phyloP scores from a whole-genome alignment of 23 red algal species.

The Gracilariopsis chorda region DNA sequence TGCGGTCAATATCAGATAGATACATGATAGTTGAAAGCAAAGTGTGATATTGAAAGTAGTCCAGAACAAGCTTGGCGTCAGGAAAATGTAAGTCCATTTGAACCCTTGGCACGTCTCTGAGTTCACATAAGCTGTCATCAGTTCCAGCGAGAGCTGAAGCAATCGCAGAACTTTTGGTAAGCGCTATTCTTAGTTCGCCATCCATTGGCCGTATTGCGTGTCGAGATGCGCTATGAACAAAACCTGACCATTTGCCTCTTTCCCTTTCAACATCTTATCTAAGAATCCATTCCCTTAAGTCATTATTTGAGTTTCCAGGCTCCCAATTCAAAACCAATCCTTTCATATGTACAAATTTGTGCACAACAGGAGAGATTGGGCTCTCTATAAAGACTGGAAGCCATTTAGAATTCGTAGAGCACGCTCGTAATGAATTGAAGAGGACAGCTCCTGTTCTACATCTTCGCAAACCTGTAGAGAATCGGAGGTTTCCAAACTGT shows the following conservation, averaged over 20 bases:
- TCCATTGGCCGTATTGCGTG: slow-evolving; percentile 66
- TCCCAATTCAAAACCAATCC: slow-evolving; percentile 63
- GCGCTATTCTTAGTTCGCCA: slow-evolving; percentile 42
- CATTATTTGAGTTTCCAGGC: slow-evolving; percentile 46
- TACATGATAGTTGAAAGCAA: slow-evolving; percentile 65
- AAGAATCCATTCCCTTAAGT: slow-evolving; percentile 25
- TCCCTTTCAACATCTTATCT: not conserved
- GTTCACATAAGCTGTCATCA: slow-evolving; percentile 1
- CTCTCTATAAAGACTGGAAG: slow-evolving; percentile 50
- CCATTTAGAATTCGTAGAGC: slow-evolving; percentile 63
- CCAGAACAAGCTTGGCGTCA: slow-evolving; percentile 50
- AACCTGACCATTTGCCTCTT: slow-evolving; percentile 2
- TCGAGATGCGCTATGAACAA: slow-evolving; percentile 19
- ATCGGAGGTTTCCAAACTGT: no score
- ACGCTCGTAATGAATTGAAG: slow-evolving; percentile 56
- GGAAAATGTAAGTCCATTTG: slow-evolving; percentile 71
- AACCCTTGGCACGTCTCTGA: slow-evolving; percentile 31
- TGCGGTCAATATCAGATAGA: slow-evolving; percentile 69
- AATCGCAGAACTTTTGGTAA: slow-evolving; percentile 41
- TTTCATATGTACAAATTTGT: slow-evolving; percentile 58
- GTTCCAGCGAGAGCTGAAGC: slow-evolving; percentile 44
- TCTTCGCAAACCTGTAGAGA: no score
- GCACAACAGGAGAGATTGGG: slow-evolving; percentile 59
- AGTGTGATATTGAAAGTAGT: slow-evolving; percentile 79
- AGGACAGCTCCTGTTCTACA: no score